phyloP scores from a whole-genome alignment of 108 stramenopile species.

The Fistulifera pelliculosa region DNA sequence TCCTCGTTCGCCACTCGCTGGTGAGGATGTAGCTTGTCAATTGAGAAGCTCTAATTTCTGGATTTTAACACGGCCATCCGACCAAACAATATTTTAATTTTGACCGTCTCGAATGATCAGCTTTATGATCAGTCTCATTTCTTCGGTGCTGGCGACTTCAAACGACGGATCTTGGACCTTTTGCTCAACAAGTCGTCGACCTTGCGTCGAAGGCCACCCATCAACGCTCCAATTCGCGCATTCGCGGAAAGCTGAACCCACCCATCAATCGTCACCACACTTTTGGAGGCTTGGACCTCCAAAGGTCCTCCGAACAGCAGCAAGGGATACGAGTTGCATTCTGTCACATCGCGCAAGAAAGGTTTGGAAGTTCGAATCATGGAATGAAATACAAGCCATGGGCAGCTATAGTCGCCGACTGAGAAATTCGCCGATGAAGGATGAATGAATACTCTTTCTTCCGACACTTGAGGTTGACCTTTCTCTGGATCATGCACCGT shows the following conservation, averaged over 20 bases:
- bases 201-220: conserved; percentile 67
- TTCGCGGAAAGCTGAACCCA: conserved; percentile 77
- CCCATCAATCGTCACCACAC: conserved; percentile 63
- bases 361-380: conserved; percentile 84
- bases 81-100: too few relatives aligned
- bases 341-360: conserved; percentile 85
- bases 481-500: background rate
- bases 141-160: conserved; percentile 44
- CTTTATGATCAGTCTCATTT: conserved; percentile 56
- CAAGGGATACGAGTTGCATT: conserved; percentile 82
- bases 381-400: conserved; percentile 88
- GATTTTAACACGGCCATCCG: too few relatives aligned
- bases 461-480: conserved; percentile 7
- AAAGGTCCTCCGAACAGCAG: conserved; percentile 88
- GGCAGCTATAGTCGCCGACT: conserved; percentile 78
- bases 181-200: conserved; percentile 61
- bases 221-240: conserved; percentile 83
- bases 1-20: too few relatives aligned
- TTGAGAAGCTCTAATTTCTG: too few relatives aligned
- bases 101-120: conserved; percentile 37
- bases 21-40: too few relatives aligned
- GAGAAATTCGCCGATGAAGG: conserved; percentile 76
- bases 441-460: conserved; percentile 89
- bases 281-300: conserved; percentile 76
- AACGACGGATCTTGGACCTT: conserved; percentile 57